A percentile compares a stretch with the other conserved stretches of the same genome.
phyloP scores from a whole-genome alignment of 2,329 filamentous ascomycete genomes.

The Coniochaeta sp. region DNA sequence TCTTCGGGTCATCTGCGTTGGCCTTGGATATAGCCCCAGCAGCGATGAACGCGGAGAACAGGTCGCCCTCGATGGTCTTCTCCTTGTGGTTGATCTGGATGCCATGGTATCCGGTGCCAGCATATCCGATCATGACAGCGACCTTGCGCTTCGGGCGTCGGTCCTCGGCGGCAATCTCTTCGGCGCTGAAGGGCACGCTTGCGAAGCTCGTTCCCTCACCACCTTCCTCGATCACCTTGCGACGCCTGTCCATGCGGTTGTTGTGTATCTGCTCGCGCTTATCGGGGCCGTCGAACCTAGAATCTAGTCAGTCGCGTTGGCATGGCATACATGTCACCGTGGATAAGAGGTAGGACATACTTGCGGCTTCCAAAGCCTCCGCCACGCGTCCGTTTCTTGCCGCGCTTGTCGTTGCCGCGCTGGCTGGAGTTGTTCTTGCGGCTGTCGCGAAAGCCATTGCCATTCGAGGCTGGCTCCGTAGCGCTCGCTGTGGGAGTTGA shows the following conservation, averaged over 20 bases:
- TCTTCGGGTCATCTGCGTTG: constrained; percentile 94
- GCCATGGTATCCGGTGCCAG: constrained; percentile 92
- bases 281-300: constrained; percentile 20
- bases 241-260: constrained; percentile 46
- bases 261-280: constrained; percentile 43
- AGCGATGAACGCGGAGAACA: constrained; percentile 85
- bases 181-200: constrained; percentile 53
- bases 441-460: background rate
- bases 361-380: background rate
- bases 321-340: background rate
- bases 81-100: constrained; percentile 83
- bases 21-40: constrained; percentile 93
- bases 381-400: background rate
- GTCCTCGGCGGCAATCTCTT: constrained; percentile 82
- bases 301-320: constrained; percentile 1
- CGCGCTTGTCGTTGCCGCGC: background rate
- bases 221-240: constrained; percentile 37
- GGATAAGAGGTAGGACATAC: background rate
- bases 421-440: background rate
- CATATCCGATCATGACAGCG: constrained; percentile 90
- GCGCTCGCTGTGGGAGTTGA: background rate
- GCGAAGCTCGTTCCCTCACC: constrained; percentile 38
- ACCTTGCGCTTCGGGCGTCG: constrained; percentile 93
- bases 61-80: constrained; percentile 91
- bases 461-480: background rate